These are phyloP conservation scores for Xerocomellus intermedius DNA, from an alignment of 768 basidiomycete genomes.

Conservation along the genomic window DNA sequence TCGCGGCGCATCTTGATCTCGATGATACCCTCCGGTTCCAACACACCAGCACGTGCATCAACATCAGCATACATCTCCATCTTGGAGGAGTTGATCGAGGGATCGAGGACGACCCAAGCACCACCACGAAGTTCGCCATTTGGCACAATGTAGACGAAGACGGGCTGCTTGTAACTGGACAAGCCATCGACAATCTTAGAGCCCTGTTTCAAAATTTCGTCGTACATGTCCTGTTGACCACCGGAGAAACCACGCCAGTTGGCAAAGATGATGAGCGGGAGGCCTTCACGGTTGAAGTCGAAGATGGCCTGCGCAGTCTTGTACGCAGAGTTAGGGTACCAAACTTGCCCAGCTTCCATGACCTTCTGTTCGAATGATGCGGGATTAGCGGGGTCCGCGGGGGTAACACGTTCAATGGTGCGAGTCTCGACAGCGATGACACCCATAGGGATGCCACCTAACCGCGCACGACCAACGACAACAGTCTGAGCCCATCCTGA, in stretches of 20 bases:
- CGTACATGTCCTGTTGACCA: slow-evolving; percentile 99
- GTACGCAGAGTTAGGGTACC: slow-evolving; percentile 99
- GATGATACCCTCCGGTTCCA: slow-evolving; percentile 95
- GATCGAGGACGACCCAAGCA: slow-evolving; percentile 99
- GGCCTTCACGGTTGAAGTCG: slow-evolving; percentile 95
- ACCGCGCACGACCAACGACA: slow-evolving; percentile 91
- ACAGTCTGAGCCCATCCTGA: slow-evolving; percentile 99
- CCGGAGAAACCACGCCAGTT: slow-evolving; percentile 99
- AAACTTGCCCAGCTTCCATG: slow-evolving; percentile 99
- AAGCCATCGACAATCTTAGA: slow-evolving; percentile 99
- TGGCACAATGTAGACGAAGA: slow-evolving; percentile 97
- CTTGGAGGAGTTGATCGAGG: slow-evolving; percentile 92
- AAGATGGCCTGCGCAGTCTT: slow-evolving; percentile 99
- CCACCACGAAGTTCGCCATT: slow-evolving; percentile 99
- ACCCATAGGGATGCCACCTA: slow-evolving; percentile 96
- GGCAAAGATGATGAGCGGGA: slow-evolving; percentile 97
- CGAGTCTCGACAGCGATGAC: slow-evolving; percentile 98
- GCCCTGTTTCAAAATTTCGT: slow-evolving; percentile 95
- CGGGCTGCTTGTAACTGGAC: slow-evolving; percentile 94
- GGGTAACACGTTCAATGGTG: slow-evolving; percentile 93
- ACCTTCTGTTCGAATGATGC: slow-evolving; percentile 95
- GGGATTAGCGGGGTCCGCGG: slow-evolving; percentile 97
- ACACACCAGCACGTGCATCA: slow-evolving; percentile 92
- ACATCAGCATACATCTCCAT: slow-evolving; percentile 99
- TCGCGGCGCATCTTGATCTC: slow-evolving; percentile 98